Evolutionary conservation across 148 eudicot genomes (phyloP).

Genomic region (Rhododendron mucronatum): DNA sequence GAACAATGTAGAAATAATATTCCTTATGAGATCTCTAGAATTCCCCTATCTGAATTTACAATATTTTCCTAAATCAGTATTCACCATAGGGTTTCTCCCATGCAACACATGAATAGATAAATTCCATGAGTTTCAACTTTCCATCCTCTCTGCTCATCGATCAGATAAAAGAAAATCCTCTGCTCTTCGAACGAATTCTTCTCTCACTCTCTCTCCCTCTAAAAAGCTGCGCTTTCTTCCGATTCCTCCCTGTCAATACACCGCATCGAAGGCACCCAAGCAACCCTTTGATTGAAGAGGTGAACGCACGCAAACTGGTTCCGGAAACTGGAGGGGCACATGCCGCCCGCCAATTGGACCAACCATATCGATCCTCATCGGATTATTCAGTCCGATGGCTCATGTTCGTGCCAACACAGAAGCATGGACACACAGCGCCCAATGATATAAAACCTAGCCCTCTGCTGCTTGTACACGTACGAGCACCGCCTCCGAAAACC

Average conservation of each 20-base stretch:
- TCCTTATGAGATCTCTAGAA: background rate
- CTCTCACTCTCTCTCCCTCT: background rate
- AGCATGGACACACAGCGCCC: constrained; percentile 66
- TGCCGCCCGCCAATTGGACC: background rate
- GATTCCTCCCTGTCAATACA: background rate
- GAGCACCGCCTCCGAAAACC: constrained; percentile 36
- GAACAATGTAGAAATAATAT: background rate
- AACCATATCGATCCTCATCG: background rate
- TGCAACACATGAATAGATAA: no score
- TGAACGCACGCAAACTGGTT: background rate
- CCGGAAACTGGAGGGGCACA: background rate
- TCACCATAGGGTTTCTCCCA: no score
- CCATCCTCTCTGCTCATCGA: background rate
- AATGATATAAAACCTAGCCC: constrained; percentile 56
- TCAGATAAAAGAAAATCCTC: no score
- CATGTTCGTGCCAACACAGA: constrained; percentile 59
- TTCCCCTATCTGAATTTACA: background rate
- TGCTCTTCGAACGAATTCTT: background rate
- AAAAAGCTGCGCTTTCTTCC: background rate
- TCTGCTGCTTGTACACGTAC: constrained; percentile 45
- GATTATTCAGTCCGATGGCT: constrained; percentile 7
- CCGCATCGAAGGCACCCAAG: background rate
- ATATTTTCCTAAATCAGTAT: background rate
- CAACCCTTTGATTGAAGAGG: background rate
- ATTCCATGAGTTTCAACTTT: background rate